Conservation (phyloP, 352 stramenopile species). For the Thalassiosira exigua region DNA sequence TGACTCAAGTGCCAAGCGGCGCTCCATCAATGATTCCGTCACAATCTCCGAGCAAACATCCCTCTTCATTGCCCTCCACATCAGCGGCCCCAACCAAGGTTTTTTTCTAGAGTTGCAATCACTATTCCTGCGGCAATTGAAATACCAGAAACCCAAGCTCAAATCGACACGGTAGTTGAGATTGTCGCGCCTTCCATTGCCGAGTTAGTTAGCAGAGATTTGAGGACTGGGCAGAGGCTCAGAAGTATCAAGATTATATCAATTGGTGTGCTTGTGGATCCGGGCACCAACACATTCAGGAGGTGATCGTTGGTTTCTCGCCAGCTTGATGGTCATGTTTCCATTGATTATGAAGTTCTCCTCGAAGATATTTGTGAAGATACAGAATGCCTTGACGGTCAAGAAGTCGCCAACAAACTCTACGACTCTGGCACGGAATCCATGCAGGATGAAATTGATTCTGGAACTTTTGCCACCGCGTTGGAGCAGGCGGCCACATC, state of each 20-base stretch:
- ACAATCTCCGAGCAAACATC: slow-evolving; percentile 50
- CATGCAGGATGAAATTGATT: slow-evolving; percentile 43
- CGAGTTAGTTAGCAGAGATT: slow-evolving; percentile 1
- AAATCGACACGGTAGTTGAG: slow-evolving; percentile 27
- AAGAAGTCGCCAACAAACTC: slow-evolving; percentile 31
- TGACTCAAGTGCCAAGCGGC: not conserved
- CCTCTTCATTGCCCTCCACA: slow-evolving; percentile 1
- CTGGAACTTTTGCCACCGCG: slow-evolving; percentile 9
- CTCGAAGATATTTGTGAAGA: slow-evolving; percentile 36
- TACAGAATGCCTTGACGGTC: slow-evolving; percentile 5
- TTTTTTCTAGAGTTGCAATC: slow-evolving; percentile 37
- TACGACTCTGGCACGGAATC: slow-evolving; percentile 27
- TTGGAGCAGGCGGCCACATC: slow-evolving; percentile 1
- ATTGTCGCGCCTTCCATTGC: slow-evolving; percentile 15
- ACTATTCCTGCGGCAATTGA: slow-evolving; percentile 22
- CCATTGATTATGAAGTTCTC: slow-evolving; percentile 45
- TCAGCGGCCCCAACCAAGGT: slow-evolving; percentile 15
- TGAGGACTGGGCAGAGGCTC: slow-evolving; percentile 30
- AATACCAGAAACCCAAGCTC: slow-evolving; percentile 11
- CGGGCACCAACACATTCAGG: slow-evolving; percentile 6
- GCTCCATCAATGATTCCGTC: slow-evolving; percentile 45
- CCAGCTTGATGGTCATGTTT: slow-evolving; percentile 2
- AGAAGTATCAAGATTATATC: slow-evolving; percentile 36
- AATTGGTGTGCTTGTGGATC: slow-evolving; percentile 18
- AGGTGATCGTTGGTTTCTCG: not conserved